phyloP scores from a whole-genome alignment of 2,329 filamentous ascomycete genomes.

The Diaporthe vexans region DNA sequence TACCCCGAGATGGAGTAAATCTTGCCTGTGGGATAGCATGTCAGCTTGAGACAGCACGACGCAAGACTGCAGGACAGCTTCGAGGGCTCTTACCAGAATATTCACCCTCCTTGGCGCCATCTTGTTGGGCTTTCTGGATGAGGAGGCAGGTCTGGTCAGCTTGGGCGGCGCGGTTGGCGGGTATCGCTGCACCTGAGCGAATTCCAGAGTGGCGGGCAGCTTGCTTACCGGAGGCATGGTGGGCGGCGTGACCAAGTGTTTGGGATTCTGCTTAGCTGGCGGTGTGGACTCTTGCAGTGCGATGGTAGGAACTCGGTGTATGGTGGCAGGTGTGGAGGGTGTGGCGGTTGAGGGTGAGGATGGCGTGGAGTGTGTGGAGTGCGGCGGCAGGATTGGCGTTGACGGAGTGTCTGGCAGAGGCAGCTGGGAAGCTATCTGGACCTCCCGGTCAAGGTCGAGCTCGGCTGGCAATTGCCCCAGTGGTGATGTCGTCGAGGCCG shows the following conservation, averaged over 20 bases:
- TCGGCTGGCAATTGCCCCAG: conserved; percentile 43
- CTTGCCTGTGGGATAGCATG: conserved; percentile 61
- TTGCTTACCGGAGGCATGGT: conserved; percentile 70
- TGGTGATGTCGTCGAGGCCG: conserved; percentile 47
- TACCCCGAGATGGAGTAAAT: conserved; percentile 75
- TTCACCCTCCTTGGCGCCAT: conserved; percentile 55
- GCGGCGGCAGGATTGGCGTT: conserved; percentile 48
- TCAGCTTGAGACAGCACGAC: conserved; percentile 35
- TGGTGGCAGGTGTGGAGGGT: conserved; percentile 49
- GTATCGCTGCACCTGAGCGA: conserved; percentile 19
- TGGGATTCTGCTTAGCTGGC: conserved; percentile 48
- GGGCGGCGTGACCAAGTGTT: conserved; percentile 50
- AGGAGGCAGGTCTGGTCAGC: conserved; percentile 42
- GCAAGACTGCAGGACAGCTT: conserved; percentile 3
- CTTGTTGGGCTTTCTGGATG: conserved; percentile 51
- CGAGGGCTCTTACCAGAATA: conserved; percentile 55
- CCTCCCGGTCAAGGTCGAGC: conserved; percentile 40
- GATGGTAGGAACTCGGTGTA: conserved; percentile 47
- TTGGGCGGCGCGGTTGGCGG: conserved; percentile 13
- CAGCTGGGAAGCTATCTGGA: conserved; percentile 54
- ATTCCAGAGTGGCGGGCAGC: conserved; percentile 39
- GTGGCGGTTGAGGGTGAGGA: conserved; percentile 46
- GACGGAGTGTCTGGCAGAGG: conserved; percentile 59
- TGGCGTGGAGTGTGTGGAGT: conserved; percentile 51
- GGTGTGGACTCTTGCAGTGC: conserved; percentile 46